Conservation (phyloP, 371 early-diverging fungal species). For the Apophysomyces sp. region DNA sequence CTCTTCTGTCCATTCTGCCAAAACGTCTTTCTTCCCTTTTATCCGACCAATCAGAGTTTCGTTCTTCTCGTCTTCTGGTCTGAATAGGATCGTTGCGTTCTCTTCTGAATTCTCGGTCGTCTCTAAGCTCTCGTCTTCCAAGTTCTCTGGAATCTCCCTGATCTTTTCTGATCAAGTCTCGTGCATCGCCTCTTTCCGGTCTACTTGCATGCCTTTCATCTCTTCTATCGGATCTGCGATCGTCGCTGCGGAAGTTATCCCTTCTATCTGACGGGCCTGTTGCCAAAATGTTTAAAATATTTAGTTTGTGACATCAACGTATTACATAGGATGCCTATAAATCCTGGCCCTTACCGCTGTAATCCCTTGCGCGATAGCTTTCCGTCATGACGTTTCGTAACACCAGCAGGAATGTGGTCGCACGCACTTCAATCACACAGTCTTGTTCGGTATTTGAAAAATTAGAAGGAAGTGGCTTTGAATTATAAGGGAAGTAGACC, state of each 20-base stretch:
- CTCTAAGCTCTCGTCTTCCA: background rate
- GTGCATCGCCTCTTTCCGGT: background rate
- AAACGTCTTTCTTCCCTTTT: background rate
- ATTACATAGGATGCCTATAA: background rate
- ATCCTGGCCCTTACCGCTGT: conserved; percentile 1
- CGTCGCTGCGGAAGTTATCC: background rate
- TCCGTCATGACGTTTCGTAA: background rate
- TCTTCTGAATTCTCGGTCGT: conserved; percentile 13
- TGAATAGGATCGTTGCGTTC: background rate
- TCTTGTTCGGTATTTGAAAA: too few relatives aligned
- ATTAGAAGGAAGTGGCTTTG: too few relatives aligned
- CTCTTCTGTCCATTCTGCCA: too few relatives aligned
- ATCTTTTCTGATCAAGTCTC: background rate
- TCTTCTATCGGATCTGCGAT: conserved; percentile 4
- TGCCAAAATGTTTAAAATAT: too few relatives aligned
- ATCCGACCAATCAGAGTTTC: background rate
- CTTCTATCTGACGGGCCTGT: conserved; percentile 5
- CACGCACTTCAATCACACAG: too few relatives aligned
- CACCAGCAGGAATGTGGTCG: too few relatives aligned
- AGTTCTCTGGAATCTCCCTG: background rate
- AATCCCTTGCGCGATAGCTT: background rate
- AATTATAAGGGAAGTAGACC: too few relatives aligned
- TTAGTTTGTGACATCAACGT: too few relatives aligned
- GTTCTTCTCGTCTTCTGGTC: background rate
- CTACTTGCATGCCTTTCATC: background rate